phyloP scores from a whole-genome alignment of 2,329 filamentous ascomycete genomes.

The Ascochyta clinopodiicola region DNA sequence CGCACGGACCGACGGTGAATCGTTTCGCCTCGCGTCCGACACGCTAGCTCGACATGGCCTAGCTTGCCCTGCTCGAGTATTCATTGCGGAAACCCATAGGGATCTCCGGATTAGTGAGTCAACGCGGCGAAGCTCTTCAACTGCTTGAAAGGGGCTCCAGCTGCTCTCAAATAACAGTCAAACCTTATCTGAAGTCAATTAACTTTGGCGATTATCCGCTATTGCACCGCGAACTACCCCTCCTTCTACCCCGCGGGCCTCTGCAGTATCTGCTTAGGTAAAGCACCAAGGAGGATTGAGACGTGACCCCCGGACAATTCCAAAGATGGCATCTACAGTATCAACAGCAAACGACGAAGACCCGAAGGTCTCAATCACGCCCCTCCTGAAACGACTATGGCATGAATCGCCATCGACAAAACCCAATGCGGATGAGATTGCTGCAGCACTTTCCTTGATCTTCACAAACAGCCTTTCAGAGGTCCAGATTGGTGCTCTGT shows the following conservation, averaged over 20 bases:
- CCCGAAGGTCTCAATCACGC: constrained; percentile 65
- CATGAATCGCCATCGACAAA: constrained; percentile 56
- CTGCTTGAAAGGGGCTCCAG: constrained; percentile 3
- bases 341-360: constrained; percentile 34
- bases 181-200: constrained; percentile 4
- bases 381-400: constrained; percentile 76
- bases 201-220: not conserved
- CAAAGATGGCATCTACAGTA: constrained; percentile 28
- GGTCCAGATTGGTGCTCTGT: constrained; percentile 82
- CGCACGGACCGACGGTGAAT: constrained; percentile 23
- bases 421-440: constrained; percentile 77
- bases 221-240: constrained; percentile 16
- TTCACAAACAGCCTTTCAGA: constrained; percentile 91
- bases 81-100: constrained; percentile 23
- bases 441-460: constrained; percentile 86
- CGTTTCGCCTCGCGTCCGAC: constrained; percentile 26
- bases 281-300: constrained; percentile 11
- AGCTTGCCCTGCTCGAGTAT: constrained; percentile 21
- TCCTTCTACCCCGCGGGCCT: constrained; percentile 20
- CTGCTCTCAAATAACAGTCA: not conserved
- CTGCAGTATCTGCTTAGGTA: constrained; percentile 13
- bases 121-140: constrained; percentile 19
- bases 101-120: constrained; percentile 37
- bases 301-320: not conserved
- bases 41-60: constrained; percentile 26